Evolutionary conservation across 108 stramenopile species (phyloP), one percentile per base, ranked within the genome.

Genomic region (Cylindrotheca fusiformis): DNA sequence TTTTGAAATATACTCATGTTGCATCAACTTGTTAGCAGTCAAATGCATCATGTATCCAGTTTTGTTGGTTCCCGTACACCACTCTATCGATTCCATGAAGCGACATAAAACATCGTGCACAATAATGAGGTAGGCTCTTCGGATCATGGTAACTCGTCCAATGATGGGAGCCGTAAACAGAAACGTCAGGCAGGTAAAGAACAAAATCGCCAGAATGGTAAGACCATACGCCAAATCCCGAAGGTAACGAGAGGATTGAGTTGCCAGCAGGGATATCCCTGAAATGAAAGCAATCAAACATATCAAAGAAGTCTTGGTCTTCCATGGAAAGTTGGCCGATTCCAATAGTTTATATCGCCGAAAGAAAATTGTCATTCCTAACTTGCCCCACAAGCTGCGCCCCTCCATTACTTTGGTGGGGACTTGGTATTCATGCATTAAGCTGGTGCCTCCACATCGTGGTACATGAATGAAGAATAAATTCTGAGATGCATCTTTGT

Each of bases 391-490:
- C 25, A 48, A 58, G n/a, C 52, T 36, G 4, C 60, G 53, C 32
- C 30, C 50, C 18, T 53, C 52, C 21, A 73, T 63, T 8, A 71
- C 80, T 56, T 85, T 85, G 18, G 47, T 29, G 0, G 84, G 84
- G 1, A 85, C 64, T 17, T 56, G 8, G 32, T 78, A 79, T 25
- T 78, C 75, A 55, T 81, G 74, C 75, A 81, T 85, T 1, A 85
- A 63, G 17, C 63, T 67, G 1, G 84, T 85, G 19, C 84, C 84
- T 23, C 80, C 80, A 57, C 80, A 85, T 56, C 84, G 56, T 10
- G 84, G 84, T 6, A 85, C 80, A 25, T 85, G 84, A 24, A 85
- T 60, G 67, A 85, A 85, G 51, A 85, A 76, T 3, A 85, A 63
- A 17, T 74, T 65, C 21, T 63, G 47, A 10, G 24, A 28, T 18